These are phyloP conservation scores for Carpinus viminea DNA, from an alignment of 306 rosid genomes.

Conservation along the genomic window DNA sequence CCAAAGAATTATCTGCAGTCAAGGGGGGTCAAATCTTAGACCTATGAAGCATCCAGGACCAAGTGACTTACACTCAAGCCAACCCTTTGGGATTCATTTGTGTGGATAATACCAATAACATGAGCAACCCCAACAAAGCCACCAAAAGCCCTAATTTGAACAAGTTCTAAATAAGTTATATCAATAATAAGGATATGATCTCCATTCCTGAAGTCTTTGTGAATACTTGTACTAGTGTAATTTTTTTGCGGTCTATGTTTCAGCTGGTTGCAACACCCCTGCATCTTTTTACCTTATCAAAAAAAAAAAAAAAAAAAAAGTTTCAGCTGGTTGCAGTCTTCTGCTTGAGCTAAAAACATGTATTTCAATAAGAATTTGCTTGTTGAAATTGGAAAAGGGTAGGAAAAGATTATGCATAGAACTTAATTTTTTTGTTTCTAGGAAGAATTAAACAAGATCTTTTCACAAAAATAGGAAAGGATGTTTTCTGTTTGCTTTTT, in stretches of 20 bases:
- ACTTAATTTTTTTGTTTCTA: neutral
- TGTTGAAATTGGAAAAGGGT: neutral
- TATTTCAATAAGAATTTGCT: neutral
- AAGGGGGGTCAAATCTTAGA: too few relatives aligned
- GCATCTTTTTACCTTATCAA: too few relatives aligned
- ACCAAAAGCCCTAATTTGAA: too few relatives aligned
- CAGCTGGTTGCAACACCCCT: neutral
- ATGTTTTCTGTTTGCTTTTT: neutral
- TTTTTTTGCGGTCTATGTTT: neutral
- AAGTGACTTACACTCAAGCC: too few relatives aligned
- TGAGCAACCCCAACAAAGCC: too few relatives aligned
- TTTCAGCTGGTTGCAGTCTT: constrained; percentile 1
- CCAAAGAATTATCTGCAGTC: too few relatives aligned
- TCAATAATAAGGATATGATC: neutral
- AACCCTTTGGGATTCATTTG: too few relatives aligned
- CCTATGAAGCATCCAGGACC: too few relatives aligned
- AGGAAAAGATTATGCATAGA: neutral
- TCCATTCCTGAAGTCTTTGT: neutral
- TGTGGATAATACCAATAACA: too few relatives aligned
- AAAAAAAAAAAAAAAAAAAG: too few relatives aligned
- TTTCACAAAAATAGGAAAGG: neutral
- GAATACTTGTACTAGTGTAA: neutral
- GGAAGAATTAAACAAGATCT: neutral
- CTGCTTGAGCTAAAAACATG: neutral
- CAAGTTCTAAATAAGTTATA: too few relatives aligned